A percentile compares a stretch with the other conserved stretches of the same genome.
Evolutionary conservation across 495 filamentous ascomycete species (phyloP).

Genomic region (Lepidopterella palustris): DNA sequence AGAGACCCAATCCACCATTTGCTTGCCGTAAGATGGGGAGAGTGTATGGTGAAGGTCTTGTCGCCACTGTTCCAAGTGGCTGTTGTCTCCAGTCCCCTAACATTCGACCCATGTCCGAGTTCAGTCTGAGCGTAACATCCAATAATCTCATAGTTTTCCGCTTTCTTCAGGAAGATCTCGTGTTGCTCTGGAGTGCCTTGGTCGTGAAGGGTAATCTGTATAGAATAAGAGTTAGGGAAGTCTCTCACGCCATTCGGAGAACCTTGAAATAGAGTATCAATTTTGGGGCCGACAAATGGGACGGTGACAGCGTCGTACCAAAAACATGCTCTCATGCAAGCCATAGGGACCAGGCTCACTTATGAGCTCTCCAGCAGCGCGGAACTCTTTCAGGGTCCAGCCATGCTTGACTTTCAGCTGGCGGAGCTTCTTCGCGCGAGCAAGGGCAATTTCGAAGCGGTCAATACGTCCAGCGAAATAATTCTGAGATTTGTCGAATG

Average conservation of each 20-base stretch:
- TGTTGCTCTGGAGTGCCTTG: slow-evolving; percentile 66
- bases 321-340: slow-evolving; percentile 61
- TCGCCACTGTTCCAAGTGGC: slow-evolving; percentile 62
- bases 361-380: slow-evolving; percentile 53
- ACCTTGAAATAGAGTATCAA: too few relatives aligned
- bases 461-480: slow-evolving; percentile 60
- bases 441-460: slow-evolving; percentile 55
- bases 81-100: slow-evolving; percentile 61
- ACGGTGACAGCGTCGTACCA: slow-evolving; percentile 38
- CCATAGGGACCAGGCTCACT: slow-evolving; percentile 62
- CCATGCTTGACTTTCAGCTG: slow-evolving; percentile 54
- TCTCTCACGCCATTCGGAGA: too few relatives aligned
- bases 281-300: too few relatives aligned
- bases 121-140: slow-evolving; percentile 50
- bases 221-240: slow-evolving; percentile 9
- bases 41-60: slow-evolving; percentile 64
- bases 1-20: slow-evolving; percentile 80
- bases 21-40: slow-evolving; percentile 58
- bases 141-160: slow-evolving; percentile 58
- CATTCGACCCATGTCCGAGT: slow-evolving; percentile 41
- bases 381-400: slow-evolving; percentile 58
- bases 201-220: slow-evolving; percentile 56
- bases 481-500: slow-evolving; percentile 65
- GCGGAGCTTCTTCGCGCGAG: slow-evolving; percentile 57
- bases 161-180: slow-evolving; percentile 58